Evolutionary conservation across 495 filamentous ascomycete genomes (phyloP).

Genomic region (Penicillium chermesinum): DNA sequence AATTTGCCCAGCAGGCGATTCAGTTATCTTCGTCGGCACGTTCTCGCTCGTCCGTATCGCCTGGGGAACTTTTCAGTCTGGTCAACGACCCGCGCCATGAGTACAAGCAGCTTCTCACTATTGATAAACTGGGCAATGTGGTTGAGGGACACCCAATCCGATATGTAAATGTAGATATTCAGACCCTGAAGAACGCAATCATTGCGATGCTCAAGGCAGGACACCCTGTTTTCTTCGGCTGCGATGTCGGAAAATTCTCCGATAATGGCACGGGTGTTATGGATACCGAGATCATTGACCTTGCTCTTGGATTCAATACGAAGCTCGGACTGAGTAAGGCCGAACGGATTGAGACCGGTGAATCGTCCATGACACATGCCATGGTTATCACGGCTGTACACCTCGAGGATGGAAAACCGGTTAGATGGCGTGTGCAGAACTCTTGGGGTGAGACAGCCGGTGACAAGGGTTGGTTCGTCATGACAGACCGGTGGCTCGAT

Average conservation of each 20-base stretch:
- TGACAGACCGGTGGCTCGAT: conserved; percentile 83
- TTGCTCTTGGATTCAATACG: conserved; percentile 73
- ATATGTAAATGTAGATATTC: conserved; percentile 79
- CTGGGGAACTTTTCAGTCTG: conserved; percentile 59
- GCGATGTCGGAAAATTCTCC: conserved; percentile 77
- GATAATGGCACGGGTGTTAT: conserved; percentile 64
- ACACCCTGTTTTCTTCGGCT: conserved; percentile 81
- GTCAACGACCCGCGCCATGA: conserved; percentile 79
- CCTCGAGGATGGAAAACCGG: conserved; percentile 56
- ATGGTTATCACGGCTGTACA: conserved; percentile 89
- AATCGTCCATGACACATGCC: conserved; percentile 80
- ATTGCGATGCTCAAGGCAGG: conserved; percentile 71
- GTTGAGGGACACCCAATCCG: conserved; percentile 63
- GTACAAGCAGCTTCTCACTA: conserved; percentile 64
- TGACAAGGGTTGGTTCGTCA: conserved; percentile 76
- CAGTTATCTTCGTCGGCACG: background rate
- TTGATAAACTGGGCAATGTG: conserved; percentile 74
- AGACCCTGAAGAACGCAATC: conserved; percentile 63
- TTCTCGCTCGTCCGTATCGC: conserved; percentile 14
- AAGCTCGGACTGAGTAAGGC: conserved; percentile 67
- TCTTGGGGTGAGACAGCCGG: conserved; percentile 66
- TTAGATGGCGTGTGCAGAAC: conserved; percentile 83
- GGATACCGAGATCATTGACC: conserved; percentile 67
- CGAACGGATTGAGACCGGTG: conserved; percentile 61
- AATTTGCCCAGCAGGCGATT: conserved; percentile 49